phyloP scores from a whole-genome alignment of 139 green algal species.

The Closterium sp. region DNA sequence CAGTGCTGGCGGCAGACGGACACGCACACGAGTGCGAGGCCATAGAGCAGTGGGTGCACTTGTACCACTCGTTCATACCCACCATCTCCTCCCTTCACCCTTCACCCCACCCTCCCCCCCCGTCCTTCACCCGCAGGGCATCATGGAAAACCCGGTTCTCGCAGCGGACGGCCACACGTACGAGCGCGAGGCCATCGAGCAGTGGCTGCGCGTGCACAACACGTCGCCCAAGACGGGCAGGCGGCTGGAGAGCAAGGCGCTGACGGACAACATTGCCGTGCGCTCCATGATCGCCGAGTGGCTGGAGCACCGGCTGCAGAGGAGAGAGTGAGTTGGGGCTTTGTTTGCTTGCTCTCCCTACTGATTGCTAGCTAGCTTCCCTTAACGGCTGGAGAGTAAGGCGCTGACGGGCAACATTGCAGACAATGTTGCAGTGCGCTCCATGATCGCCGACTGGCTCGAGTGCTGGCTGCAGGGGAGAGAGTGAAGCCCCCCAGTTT shows the following conservation, averaged over 20 bases:
- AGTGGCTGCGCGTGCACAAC: conserved; percentile 60
- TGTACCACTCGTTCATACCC: conserved; percentile 46
- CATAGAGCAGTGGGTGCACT: conserved; percentile 67
- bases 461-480: too few relatives aligned
- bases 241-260: not conserved
- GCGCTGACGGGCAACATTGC: too few relatives aligned
- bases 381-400: too few relatives aligned
- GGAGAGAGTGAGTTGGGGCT: not conserved
- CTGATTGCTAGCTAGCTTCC: too few relatives aligned
- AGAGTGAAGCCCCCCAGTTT: not conserved
- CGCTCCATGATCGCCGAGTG: conserved; percentile 2
- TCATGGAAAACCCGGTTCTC: conserved; percentile 74
- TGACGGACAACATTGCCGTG: not conserved
- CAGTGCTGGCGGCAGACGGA: conserved; percentile 70
- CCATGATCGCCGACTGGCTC: too few relatives aligned
- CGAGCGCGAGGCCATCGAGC: conserved; percentile 66
- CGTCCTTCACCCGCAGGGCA: conserved; percentile 28
- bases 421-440: too few relatives aligned
- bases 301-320: not conserved
- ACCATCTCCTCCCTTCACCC: too few relatives aligned
- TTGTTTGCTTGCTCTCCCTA: too few relatives aligned
- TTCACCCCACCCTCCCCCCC: too few relatives aligned
- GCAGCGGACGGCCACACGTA: conserved; percentile 74
- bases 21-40: conserved; percentile 72
- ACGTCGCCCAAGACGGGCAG: conserved; percentile 66